These are phyloP conservation scores for Nelumbo lutea DNA, from an alignment of 164 flowering plant genomes.

Conservation along the genomic window DNA sequence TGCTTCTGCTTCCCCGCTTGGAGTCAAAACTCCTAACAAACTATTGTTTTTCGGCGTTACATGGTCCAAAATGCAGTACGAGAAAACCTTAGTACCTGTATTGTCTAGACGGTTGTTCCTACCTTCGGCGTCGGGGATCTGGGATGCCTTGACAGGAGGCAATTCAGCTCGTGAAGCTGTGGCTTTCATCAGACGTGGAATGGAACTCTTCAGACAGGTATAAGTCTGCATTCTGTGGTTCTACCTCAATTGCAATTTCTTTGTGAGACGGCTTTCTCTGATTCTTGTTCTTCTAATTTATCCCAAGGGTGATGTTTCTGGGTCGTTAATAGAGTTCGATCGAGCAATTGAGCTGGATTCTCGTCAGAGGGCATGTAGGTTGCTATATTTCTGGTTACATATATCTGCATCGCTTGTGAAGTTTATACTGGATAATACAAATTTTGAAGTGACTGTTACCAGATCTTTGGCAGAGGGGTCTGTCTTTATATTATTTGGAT, in stretches of 20 bases:
- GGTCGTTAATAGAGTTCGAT: slow-evolving; percentile 76
- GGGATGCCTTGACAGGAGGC: slow-evolving; percentile 78
- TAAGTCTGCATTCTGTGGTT: too few relatives aligned
- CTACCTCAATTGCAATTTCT: neutral
- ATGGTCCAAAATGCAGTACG: slow-evolving; percentile 14
- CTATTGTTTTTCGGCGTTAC: slow-evolving; percentile 15
- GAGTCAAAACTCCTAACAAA: slow-evolving; percentile 12
- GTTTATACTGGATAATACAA: neutral
- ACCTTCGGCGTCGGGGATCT: slow-evolving; percentile 66
- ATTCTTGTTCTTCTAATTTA: slow-evolving; percentile 7
- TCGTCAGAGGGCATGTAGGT: slow-evolving; percentile 89
- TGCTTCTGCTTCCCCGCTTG: slow-evolving; percentile 12
- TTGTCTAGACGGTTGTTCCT: slow-evolving; percentile 49
- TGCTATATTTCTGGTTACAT: neutral
- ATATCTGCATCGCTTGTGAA: neutral
- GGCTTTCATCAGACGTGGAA: slow-evolving; percentile 62
- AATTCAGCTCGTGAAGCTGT: slow-evolving; percentile 54
- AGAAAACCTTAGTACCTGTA: slow-evolving; percentile 17
- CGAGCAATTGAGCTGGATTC: slow-evolving; percentile 83
- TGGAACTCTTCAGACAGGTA: slow-evolving; percentile 84
- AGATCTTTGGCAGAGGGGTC: slow-evolving; percentile 99
- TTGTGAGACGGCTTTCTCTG: neutral
- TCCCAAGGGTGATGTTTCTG: slow-evolving; percentile 75
- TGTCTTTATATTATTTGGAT: slow-evolving; percentile 84
- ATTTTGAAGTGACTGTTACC: slow-evolving; percentile 9